Evolutionary conservation across 2,329 filamentous ascomycete species (phyloP), one percentile per base, ranked within the genome.

Genomic region (Chrysoporthe puriensis): DNA sequence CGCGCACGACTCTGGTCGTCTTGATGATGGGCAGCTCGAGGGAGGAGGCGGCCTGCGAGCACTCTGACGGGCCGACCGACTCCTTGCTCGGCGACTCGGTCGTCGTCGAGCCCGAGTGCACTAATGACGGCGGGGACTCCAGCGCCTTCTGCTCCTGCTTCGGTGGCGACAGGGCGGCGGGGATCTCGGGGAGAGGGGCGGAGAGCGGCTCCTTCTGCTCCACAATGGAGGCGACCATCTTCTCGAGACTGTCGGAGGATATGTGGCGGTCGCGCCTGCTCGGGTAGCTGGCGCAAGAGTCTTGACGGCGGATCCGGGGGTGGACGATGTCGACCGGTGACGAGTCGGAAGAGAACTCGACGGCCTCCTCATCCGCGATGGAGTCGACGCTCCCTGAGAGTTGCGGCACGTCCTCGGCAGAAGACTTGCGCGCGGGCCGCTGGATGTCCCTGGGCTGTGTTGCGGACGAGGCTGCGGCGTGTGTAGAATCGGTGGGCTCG

Each of bases 201-300:
- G 79, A 80, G 72, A 95, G 83, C 58, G 86, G 85, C 78, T 89
- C 89, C 79, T 92, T 93, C 79, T 96, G 91, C 79, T 96, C 92
- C 76, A 97, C 96, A 66, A 97, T 97, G 50, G 91, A 93, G 66
- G 92, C 88, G 54, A 97, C 93, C 87, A 98, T 96, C 82, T 96
- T 96, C 79, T 97, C 93, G 42, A 98, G 85, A 74, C 96, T 92
- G 75, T 93, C 87, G 7, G 95, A 93, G n/a, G 94, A 96, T 73
- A 97, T 95, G 80, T 97, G 94, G 75, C 92, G 91, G 77, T 96
- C 92, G 66, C 85, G 88, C 71, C 91, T 88, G 76, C 90, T 92
- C 69, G 91, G 86, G 77, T 87, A 90, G 76, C 87, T 85, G 42
- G 86, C 87, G 74, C 85, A 89, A 13, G 91, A 94, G 77, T 94